A percentile compares a stretch with the other conserved stretches of the same genome.
Conservation (phyloP, 441 rosid species). For the Adansonia gregorii region DNA sequence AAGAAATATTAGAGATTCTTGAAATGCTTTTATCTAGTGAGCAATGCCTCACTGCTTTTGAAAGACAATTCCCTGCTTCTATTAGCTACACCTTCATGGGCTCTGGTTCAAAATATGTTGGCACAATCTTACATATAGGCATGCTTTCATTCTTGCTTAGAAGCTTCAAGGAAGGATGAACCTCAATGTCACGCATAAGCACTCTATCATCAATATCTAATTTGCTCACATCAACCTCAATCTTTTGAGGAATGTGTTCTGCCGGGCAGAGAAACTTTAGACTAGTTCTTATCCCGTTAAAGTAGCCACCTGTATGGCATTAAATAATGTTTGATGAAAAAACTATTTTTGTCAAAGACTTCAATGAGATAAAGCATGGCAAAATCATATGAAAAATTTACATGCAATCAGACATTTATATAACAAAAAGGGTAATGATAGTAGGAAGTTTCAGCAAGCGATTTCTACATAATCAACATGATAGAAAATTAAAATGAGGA, state of each 20-base stretch:
- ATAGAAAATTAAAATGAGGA: not conserved
- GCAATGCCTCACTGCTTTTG: slow-evolving; percentile 10
- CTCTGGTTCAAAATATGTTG: slow-evolving; percentile 46
- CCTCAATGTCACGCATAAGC: slow-evolving; percentile 54
- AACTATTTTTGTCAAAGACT: not conserved
- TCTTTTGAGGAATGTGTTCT: slow-evolving; percentile 73
- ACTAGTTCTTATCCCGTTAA: slow-evolving; percentile 53
- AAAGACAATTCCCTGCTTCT: slow-evolving; percentile 20
- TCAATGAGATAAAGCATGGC: not conserved
- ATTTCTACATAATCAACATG: not conserved
- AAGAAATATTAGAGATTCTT: slow-evolving; percentile 23
- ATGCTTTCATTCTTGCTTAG: slow-evolving; percentile 67
- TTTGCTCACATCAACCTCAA: slow-evolving; percentile 85
- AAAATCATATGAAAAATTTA: not conserved
- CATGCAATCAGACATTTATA: not conserved
- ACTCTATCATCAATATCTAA: slow-evolving; percentile 77
- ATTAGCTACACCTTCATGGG: slow-evolving; percentile 35
- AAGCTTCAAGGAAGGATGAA: slow-evolving; percentile 76
- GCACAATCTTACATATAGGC: slow-evolving; percentile 75
- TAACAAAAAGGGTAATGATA: not conserved
- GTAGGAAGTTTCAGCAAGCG: not conserved
- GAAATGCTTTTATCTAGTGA: slow-evolving; percentile 2
- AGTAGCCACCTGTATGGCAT: slow-evolving; percentile 60
- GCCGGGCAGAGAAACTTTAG: slow-evolving; percentile 69
- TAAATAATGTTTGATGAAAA: slow-evolving; percentile 19